phyloP scores from a whole-genome alignment of 306 rosid genomes.

The Inga leiocalycina region DNA sequence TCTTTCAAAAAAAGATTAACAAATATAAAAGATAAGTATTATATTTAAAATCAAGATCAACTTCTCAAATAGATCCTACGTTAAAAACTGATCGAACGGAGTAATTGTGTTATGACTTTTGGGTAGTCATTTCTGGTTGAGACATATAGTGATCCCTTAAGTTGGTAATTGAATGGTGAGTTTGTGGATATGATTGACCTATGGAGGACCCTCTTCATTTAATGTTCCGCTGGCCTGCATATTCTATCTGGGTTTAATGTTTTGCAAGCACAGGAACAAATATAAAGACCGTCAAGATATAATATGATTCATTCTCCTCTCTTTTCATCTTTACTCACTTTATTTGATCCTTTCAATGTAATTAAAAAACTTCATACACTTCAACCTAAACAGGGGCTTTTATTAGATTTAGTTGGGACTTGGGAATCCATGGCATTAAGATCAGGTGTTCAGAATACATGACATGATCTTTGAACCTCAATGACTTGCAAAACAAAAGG shows the following conservation, averaged over 20 bases:
- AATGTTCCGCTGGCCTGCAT: no score
- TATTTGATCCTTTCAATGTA: neutral
- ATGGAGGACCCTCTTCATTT: neutral
- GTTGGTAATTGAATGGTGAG: neutral
- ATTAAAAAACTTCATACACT: neutral
- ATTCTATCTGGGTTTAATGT: no score
- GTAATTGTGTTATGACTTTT: no score
- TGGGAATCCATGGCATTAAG: neutral
- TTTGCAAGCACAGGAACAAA: neutral
- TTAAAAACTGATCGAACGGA: no score
- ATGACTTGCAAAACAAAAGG: neutral
- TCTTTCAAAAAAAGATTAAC: no score
- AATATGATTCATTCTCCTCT: neutral
- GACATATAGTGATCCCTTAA: no score
- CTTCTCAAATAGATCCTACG: no score
- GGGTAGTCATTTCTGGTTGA: no score
- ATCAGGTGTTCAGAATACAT: neutral
- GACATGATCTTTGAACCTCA: conserved; percentile 6
- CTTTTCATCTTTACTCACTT: neutral
- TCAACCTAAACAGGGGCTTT: neutral
- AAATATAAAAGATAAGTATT: no score
- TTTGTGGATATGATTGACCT: neutral
- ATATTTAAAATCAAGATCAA: no score
- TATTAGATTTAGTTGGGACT: neutral
- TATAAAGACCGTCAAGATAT: neutral